Percentiles rank a stretch among this genome's conserved stretches.
phyloP scores from a whole-genome alignment of 495 filamentous ascomycete species.

The Cenococcum geophilum region DNA sequence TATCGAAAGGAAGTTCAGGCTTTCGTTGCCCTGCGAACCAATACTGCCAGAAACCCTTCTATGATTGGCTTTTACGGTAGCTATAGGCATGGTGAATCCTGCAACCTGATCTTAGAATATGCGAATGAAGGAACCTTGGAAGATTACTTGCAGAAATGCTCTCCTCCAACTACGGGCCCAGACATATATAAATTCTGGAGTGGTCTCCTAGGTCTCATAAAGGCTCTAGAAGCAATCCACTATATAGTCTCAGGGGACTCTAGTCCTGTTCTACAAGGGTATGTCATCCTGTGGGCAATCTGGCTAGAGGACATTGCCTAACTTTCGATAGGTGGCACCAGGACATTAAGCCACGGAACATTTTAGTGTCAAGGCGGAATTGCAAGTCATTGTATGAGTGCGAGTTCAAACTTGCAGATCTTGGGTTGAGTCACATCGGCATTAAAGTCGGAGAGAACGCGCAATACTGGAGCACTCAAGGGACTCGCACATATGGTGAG shows the following conservation, averaged over 20 bases:
- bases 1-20: conserved; percentile 39
- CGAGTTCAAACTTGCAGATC: conserved; percentile 22
- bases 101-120: conserved; percentile 45
- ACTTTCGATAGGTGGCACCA: conserved; percentile 15
- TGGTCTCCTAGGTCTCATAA: conserved; percentile 37
- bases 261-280: conserved; percentile 6
- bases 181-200: conserved; percentile 44
- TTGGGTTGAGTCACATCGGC: conserved; percentile 14
- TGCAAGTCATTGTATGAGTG: conserved; percentile 6
- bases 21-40: conserved; percentile 32
- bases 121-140: conserved; percentile 42
- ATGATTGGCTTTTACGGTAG: conserved; percentile 44
- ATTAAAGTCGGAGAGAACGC: neutral
- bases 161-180: conserved; percentile 30
- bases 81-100: conserved; percentile 38
- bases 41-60: conserved; percentile 12
- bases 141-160: conserved; percentile 35
- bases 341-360: conserved; percentile 23
- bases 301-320: neutral
- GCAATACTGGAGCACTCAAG: neutral
- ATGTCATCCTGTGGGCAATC: neutral
- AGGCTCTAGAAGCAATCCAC: conserved; percentile 41
- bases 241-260: neutral
- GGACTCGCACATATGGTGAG: conserved; percentile 20
- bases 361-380: conserved; percentile 10